These are phyloP conservation scores for Colletotrichum plurivorum DNA, from an alignment of 2,329 filamentous ascomycete genomes.

Conservation along the genomic window DNA sequence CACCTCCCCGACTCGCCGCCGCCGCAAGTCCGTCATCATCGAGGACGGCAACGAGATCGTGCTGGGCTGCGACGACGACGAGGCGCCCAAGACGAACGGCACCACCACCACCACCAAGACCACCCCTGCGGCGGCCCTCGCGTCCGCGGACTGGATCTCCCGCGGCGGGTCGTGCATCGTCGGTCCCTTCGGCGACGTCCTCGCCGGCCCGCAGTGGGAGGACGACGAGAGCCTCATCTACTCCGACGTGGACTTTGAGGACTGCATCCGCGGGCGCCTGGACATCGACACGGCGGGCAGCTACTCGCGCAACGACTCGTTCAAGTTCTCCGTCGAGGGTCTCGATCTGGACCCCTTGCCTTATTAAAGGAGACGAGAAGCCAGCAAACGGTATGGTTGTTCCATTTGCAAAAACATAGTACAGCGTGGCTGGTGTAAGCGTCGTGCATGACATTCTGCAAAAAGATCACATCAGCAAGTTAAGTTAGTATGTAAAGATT, in stretches of 20 bases:
- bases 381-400: no score
- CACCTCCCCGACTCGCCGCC: slow-evolving; percentile 40
- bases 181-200: slow-evolving; percentile 82
- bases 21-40: slow-evolving; percentile 62
- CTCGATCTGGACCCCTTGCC: slow-evolving; percentile 71
- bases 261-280: slow-evolving; percentile 84
- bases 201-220: slow-evolving; percentile 89
- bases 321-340: slow-evolving; percentile 72
- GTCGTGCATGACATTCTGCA: background rate
- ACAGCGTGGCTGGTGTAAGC: background rate
- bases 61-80: slow-evolving; percentile 51
- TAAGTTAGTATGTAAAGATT: background rate
- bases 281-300: slow-evolving; percentile 89
- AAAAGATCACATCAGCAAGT: background rate
- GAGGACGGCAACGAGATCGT: slow-evolving; percentile 71
- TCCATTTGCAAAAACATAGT: no score
- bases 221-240: slow-evolving; percentile 77
- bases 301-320: slow-evolving; percentile 80
- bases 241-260: slow-evolving; percentile 86
- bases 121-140: background rate
- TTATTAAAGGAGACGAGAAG: slow-evolving; percentile 51
- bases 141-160: slow-evolving; percentile 65
- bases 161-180: slow-evolving; percentile 88
- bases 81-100: slow-evolving; percentile 24
- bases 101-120: slow-evolving; percentile 14